These are phyloP conservation scores for Mallotus nudiflorus DNA, from an alignment of 345 rosid genomes.

Conservation along the genomic window DNA sequence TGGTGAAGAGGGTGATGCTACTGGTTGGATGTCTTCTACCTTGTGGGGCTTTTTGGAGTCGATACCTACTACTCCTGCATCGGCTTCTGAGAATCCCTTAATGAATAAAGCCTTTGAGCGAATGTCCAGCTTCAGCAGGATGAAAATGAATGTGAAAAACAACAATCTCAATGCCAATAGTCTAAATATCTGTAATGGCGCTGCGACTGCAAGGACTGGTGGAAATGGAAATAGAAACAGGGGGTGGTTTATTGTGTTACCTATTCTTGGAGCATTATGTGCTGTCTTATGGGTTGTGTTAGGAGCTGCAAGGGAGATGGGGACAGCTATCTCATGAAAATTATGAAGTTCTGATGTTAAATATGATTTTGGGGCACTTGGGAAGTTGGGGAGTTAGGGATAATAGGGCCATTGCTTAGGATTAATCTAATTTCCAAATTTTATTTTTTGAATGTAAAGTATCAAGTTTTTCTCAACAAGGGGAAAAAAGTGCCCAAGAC, in stretches of 20 bases:
- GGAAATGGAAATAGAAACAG: constrained; percentile 31
- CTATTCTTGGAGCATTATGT: constrained; percentile 57
- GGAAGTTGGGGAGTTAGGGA: neutral
- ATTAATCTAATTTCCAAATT: neutral
- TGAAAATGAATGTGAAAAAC: constrained; percentile 39
- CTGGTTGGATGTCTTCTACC: constrained; percentile 59
- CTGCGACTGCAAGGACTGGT: constrained; percentile 32
- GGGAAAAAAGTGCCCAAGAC: neutral
- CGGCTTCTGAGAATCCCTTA: constrained; percentile 70
- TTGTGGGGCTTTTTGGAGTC: constrained; percentile 82
- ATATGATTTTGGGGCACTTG: constrained; percentile 7
- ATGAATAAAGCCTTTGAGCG: constrained; percentile 63
- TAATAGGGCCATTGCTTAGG: neutral
- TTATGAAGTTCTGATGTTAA: neutral
- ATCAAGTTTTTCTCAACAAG: neutral
- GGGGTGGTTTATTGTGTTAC: constrained; percentile 50
- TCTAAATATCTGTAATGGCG: neutral
- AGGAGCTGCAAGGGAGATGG: constrained; percentile 44
- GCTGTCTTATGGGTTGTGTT: constrained; percentile 62
- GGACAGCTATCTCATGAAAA: neutral
- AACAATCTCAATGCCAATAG: constrained; percentile 7
- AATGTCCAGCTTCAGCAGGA: constrained; percentile 66
- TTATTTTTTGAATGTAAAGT: neutral
- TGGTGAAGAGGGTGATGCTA: constrained; percentile 28
- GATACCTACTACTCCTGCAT: constrained; percentile 81